Base-by-base conservation (phyloP, 176 grass and related monocot genomes). In the Cenchrus purpureus region DNA sequence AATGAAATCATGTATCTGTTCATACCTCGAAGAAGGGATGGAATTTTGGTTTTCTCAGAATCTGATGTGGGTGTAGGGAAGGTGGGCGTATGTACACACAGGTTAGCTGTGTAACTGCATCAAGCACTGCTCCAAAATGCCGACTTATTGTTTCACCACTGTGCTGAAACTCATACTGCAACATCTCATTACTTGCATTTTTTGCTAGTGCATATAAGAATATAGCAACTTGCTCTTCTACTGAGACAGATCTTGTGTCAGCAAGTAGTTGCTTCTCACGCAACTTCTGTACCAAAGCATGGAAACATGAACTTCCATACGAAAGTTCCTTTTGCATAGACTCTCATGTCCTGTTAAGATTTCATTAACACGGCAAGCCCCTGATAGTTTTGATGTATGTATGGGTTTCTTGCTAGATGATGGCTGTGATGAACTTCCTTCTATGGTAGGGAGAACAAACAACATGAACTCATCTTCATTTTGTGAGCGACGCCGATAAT, bases 311-410 rank as follows among this genome's bases (percentile, higher is more conserved):
- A 31, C 70, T 52, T 73, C 70, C 70, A 74, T 74, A 3, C 51
- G 3, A 5, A 73, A 74, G 71, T 54, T 32, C 7, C 55, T 57
- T 57, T 57, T 57, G 17, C 17, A 2, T 57, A 57, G 20, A 8
- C 22, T 49, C n/a, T 73, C 71, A 76, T 76, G 52, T 7, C 73
- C 73, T 7, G 53, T 58, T 76, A 76, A 76, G 19, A 59, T 76
- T 56, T 59, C 73, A 12, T 19, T 2, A 7, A 76, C 73, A 42
- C 16, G 19, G 3, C 5, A 8, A 40, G 54, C 74, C 5, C 37
- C 19, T 45, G 74, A 8, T 3, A 60, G 10, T 45, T 44, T 25
- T 44, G 54, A 77, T 13, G 56, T 77, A 43, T 77, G 74, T 8
- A 61, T 77, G 0, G 54, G 32, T 59, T 10, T 58, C 54, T 19